Base-by-base conservation (phyloP, 2,329 filamentous ascomycete species). In the Ceratocystis diversiconidia region DNA sequence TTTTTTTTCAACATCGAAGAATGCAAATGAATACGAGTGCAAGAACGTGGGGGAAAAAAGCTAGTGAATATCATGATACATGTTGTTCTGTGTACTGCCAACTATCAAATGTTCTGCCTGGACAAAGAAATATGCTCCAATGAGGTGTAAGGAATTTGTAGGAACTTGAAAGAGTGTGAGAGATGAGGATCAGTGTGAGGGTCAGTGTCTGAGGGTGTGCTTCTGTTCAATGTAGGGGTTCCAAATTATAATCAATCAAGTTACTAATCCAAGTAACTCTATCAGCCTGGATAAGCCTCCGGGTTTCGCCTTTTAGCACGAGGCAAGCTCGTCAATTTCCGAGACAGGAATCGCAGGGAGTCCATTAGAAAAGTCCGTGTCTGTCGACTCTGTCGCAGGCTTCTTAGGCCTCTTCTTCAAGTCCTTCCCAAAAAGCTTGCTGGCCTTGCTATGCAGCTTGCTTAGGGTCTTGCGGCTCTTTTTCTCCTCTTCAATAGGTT, bases 61-160 rank as follows among this genome's bases (percentile, higher is more conserved):
- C 32, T 25, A 22, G 65, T 50, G 22, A 57, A 52, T 30, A 61
- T 44, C 46, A 66, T 62, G 25, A 41, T 59, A 64, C 63, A 64
- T 64, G 63, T 64, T 64, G 63, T 64, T 46, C 63, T 64, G 63
- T 64, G 63, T 19, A 48, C 52, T 64, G 52, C 63, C 63, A 64
- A 64, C 63, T 59, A 59, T 64, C 63, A 46, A 64, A 60, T 46
- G 46, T 46, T 50, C 61, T 52, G 55, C 36, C 46, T 62, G 28
- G 41, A 46, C 25, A 48, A 48, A 62, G 44, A 46, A 62, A 32
- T 46, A 62, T 59, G 55, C 55, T 59, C 55, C 28, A 36, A 19
- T 59, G 55, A 59, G 55, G 55, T 36, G 55, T 59, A 59, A n/a
- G 8, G 28, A 48, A 30, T 62, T 12, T 19, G 61, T 46, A 28